Evolutionary conservation across 495 filamentous ascomycete species (phyloP).

Genomic region (Pyrenopolyporus hunteri): DNA sequence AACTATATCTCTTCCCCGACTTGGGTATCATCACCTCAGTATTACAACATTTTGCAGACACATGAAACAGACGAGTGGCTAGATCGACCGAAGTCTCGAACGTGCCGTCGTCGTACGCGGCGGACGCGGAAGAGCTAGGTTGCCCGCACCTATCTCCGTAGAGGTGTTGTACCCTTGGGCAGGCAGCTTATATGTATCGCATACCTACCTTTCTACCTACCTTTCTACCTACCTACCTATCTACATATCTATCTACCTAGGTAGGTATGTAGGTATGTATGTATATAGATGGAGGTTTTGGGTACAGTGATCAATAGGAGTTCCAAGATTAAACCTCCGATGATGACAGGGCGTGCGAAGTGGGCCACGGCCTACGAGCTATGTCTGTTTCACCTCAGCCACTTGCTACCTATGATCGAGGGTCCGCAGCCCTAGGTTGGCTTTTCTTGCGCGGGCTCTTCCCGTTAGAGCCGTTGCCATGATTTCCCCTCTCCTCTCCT

Average conservation of each 20-base stretch:
- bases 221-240: no score
- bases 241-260: no score
- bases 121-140: not conserved
- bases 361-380: conserved; percentile 10
- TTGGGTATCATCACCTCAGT: not conserved
- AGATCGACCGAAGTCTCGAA: conserved; percentile 23
- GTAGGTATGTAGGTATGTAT: no score
- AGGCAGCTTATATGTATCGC: no score
- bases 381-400: not conserved
- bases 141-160: no score
- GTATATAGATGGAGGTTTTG: no score
- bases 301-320: conserved; percentile 9
- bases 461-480: conserved; percentile 30
- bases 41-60: conserved; percentile 33
- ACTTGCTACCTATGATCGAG: not conserved
- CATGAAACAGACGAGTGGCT: conserved; percentile 18
- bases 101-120: conserved; percentile 1
- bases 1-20: not conserved
- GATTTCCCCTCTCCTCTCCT: conserved; percentile 17
- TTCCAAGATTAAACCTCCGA: no score
- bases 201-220: no score
- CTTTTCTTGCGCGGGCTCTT: conserved; percentile 17
- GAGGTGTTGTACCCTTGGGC: no score
- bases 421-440: conserved; percentile 10
- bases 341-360: conserved; percentile 3